A percentile compares a stretch with the other conserved stretches of the same genome.
Evolutionary conservation across 441 rosid genomes (phyloP).

Genomic region (Pelargonium australe): DNA sequence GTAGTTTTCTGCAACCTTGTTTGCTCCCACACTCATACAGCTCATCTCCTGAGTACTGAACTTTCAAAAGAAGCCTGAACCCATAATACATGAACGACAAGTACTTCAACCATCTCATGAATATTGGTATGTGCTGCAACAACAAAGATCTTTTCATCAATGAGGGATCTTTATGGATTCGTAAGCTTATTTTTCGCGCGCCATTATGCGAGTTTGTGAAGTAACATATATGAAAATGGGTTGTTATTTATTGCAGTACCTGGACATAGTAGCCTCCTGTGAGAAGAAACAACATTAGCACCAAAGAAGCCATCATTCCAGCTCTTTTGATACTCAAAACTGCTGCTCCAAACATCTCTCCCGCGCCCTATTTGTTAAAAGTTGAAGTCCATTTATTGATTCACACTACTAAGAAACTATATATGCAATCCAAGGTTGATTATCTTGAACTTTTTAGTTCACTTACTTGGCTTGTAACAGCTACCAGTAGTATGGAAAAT

Average conservation of each 20-base stretch:
- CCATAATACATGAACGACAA: constrained; percentile 85
- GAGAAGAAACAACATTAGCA: constrained; percentile 86
- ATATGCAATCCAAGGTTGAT: not conserved
- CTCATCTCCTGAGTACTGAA: constrained; percentile 67
- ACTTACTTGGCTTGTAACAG: constrained; percentile 85
- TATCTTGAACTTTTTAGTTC: not conserved
- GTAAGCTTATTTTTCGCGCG: too few species aligned
- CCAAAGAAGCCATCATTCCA: constrained; percentile 82
- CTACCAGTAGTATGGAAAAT: constrained; percentile 56
- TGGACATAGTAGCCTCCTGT: constrained; percentile 96
- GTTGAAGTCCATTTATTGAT: too few species aligned
- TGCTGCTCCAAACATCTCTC: constrained; percentile 86
- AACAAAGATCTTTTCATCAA: not conserved
- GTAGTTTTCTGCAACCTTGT: constrained; percentile 65
- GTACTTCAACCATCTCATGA: constrained; percentile 87
- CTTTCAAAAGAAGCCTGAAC: constrained; percentile 73
- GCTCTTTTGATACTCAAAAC: constrained; percentile 79
- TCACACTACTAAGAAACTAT: too few species aligned
- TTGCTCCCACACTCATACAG: constrained; percentile 62
- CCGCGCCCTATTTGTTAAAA: constrained; percentile 54
- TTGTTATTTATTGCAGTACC: constrained; percentile 29
- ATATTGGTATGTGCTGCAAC: constrained; percentile 80
- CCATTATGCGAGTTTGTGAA: too few species aligned
- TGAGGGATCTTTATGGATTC: too few species aligned
- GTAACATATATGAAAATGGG: too few species aligned